phyloP scores from a whole-genome alignment of 2,329 filamentous ascomycete genomes.

The Arthroderma sp. region DNA sequence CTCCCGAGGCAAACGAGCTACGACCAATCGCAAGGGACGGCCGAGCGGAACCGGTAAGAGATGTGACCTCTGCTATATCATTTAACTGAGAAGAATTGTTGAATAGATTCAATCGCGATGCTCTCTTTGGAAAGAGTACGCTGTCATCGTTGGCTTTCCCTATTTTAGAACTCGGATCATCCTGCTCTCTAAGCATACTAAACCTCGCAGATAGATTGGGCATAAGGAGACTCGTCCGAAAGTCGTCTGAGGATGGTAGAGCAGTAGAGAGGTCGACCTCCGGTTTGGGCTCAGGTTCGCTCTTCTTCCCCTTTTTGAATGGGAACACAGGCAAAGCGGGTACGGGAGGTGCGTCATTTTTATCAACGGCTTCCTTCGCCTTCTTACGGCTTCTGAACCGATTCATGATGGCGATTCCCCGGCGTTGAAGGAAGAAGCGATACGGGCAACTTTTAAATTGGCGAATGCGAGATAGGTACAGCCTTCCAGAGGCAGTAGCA shows the following conservation, averaged over 20 bases:
- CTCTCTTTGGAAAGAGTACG: constrained; percentile 68
- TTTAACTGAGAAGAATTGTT: constrained; percentile 52
- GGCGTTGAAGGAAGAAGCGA: neutral
- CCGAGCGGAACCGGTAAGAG: constrained; percentile 48
- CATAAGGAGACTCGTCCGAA: constrained; percentile 92
- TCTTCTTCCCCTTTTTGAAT: constrained; percentile 41
- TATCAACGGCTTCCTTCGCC: constrained; percentile 17
- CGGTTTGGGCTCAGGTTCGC: constrained; percentile 37
- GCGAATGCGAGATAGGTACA: neutral
- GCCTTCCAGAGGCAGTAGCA: neutral
- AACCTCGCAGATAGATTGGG: constrained; percentile 87
- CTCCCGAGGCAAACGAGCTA: constrained; percentile 51
- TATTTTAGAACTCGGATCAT: constrained; percentile 75
- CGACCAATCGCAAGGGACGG: constrained; percentile 48
- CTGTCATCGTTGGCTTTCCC: constrained; percentile 95
- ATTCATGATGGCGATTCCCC: constrained; percentile 21
- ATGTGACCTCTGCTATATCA: constrained; percentile 86
- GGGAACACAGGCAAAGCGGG: constrained; percentile 23
- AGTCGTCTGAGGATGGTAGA: constrained; percentile 73
- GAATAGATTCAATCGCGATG: constrained; percentile 64
- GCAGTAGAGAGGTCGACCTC: constrained; percentile 61
- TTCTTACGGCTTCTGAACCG: constrained; percentile 30
- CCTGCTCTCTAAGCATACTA: constrained; percentile 91
- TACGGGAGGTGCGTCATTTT: constrained; percentile 13
- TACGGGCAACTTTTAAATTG: neutral